Percentiles rank a stretch among this genome's conserved stretches.
Conservation (phyloP, 805 yeast species). For the Clavispora fructus region DNA sequence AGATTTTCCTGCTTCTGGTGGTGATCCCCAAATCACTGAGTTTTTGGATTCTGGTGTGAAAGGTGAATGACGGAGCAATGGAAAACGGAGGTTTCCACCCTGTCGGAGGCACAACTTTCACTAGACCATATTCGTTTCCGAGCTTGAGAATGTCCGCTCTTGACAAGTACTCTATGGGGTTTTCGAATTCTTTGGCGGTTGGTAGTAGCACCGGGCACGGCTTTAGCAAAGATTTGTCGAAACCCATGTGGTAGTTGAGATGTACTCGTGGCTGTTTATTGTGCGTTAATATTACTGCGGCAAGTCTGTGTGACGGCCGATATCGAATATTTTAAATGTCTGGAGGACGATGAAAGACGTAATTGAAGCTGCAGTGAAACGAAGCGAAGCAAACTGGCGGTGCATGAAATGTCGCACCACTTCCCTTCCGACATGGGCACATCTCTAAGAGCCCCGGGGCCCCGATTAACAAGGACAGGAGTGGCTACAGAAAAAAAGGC, state of each 20-base stretch:
- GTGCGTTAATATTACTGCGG: too few species aligned
- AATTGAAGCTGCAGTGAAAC: neutral
- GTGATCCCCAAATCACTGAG: constrained; percentile 58
- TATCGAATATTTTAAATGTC: neutral
- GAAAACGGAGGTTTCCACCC: constrained; percentile 55
- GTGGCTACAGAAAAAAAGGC: neutral
- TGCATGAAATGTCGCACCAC: neutral
- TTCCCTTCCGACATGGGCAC: neutral
- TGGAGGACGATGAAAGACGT: neutral
- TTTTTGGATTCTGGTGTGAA: constrained; percentile 66
- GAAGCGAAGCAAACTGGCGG: neutral
- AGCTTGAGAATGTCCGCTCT: constrained; percentile 32
- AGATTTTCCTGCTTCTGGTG: constrained; percentile 59
- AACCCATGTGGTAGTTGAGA: constrained; percentile 13
- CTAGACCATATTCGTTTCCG: constrained; percentile 46
- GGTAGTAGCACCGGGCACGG: constrained; percentile 50
- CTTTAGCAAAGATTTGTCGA: constrained; percentile 17
- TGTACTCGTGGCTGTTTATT: neutral
- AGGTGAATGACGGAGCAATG: constrained; percentile 50
- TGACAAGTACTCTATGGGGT: constrained; percentile 47
- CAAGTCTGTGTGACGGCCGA: neutral
- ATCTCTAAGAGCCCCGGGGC: neutral
- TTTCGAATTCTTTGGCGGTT: constrained; percentile 37
- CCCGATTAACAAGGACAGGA: neutral
- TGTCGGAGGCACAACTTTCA: constrained; percentile 48